Base-by-base conservation (phyloP, 768 basidiomycete genomes). In the Hemileccinum rubropunctum region DNA sequence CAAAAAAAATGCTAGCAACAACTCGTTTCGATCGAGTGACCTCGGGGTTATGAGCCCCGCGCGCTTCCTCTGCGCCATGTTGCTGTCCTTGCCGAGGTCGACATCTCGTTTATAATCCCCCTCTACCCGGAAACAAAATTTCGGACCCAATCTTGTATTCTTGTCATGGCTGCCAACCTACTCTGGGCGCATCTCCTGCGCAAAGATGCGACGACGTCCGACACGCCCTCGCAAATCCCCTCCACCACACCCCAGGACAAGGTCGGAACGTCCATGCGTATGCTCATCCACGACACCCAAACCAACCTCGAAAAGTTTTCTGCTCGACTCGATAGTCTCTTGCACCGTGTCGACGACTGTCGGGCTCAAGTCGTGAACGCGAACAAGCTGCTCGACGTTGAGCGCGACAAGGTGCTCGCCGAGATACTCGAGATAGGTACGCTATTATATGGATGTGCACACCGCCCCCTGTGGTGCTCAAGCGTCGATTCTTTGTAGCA, bases 221-320 rank as follows among this genome's bases (percentile, higher is more conserved):
- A 60, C 13, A 50, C 67, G 30, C 32, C 62, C 28, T 48, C 56
- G 13, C 57, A 56, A 44, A 52, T 55, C 28, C 64, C 70, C 8
- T 74, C 78, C 11, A 54, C 73, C 36, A 72, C 72, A 11, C 82
- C 86, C 4, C 57, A 78, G 26, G 86, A 89, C 68, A 87, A 78
- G 57, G 77, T 78, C 10, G 80, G 77, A 12, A 84, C 86, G 3
- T 85, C 87, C 6, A 83, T 83, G 70, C 79, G 86, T 35, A 76
- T 88, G 56, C 74, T 89, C 12, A 69, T 90, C 18, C 80, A 88
- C 55, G 88, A 89, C 61, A 88, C 85, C 1, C 85, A 88, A 48
- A 78, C 77, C 18, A 80, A 83, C 53, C 74, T 89, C 32, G 85
- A 90, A 65, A 78, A 72, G 57, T 88, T 89, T 51, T 79, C 83